Base-by-base conservation (phyloP, 75 land plant genomes). In the Cryptomeria japonica region DNA sequence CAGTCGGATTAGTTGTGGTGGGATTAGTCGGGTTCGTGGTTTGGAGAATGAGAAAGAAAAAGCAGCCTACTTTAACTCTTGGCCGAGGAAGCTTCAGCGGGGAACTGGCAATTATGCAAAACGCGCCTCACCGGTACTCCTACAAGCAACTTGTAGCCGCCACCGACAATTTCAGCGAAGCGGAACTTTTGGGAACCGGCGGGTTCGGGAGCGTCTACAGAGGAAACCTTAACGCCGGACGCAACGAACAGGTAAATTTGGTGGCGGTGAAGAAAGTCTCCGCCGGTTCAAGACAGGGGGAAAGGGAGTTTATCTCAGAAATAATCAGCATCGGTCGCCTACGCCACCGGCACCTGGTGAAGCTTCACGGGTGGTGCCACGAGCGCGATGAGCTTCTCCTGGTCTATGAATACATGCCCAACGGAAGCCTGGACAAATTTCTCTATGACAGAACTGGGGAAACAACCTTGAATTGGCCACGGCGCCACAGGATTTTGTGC, bases 301-400 rank as follows among this genome's bases (percentile, higher is more conserved):
- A 88, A n/a, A 83, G 86, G 79, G 91, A 92, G 80, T 93, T 90
- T 68, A 85, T 88, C 34, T 91, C 96, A 0, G 95, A 93, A 83
- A 87, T 92, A 5, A 86, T n/a, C 13, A 87, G 76, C 78, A 92
- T 93, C 7, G 88, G 93, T 15, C 90, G 90, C n/a, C 61, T 93
- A 56, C 83, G 91, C 47, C 94, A 93, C 87, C 61, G 88, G 79
- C 92, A 93, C 72, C 44, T 93, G 78, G 91, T 93, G n/a, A 86
- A 88, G 86, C 89, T 93, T 3, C 80, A 87, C 0, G 94, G 94
- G 0, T 93, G 92, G 90, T 87, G 94, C 84, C 91, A 90, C 53
- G 90, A 90, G 46, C n/a, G 83, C 34, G 64, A 85, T 4, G 31
- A 93, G 80, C 88, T 56, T 1, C 88, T 91, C 86, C 88, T 91